Percentiles rank a stretch among this genome's conserved stretches.
Evolutionary conservation across 257 asterid species (phyloP).

Genomic region (Przewalskia tangutica): DNA sequence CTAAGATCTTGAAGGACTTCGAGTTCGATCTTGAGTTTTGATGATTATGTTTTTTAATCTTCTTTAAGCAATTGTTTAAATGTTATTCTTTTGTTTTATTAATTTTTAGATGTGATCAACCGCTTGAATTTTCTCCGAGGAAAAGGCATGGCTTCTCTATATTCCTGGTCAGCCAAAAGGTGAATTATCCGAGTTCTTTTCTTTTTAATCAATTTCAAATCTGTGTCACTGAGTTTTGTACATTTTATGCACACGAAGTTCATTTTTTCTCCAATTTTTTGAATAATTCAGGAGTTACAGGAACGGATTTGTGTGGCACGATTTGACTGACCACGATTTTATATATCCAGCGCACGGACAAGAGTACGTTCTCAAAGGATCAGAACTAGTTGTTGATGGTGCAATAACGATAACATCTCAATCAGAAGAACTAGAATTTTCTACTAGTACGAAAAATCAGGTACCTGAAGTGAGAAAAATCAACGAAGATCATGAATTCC

Average conservation of each 20-base stretch:
- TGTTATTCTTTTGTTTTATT: not conserved
- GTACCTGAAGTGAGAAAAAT: conserved; percentile 7
- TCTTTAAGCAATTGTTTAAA: not conserved
- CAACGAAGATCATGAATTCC: conserved; percentile 3
- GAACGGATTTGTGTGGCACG: conserved; percentile 90
- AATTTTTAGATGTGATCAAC: conserved; percentile 44
- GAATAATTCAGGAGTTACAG: conserved; percentile 52
- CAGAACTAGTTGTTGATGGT: conserved; percentile 35
- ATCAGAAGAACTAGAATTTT: not conserved
- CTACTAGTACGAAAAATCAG: not conserved
- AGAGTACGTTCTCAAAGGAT: conserved; percentile 88
- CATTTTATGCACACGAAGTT: not conserved
- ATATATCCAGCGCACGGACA: conserved; percentile 73
- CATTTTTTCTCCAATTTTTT: not conserved
- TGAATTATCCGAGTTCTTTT: not conserved
- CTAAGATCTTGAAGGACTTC: not conserved
- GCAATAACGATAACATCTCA: conserved; percentile 21
- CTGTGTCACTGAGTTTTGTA: too few relatives aligned
- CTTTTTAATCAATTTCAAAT: not conserved
- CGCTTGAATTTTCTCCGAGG: conserved; percentile 81
- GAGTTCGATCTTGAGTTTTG: not conserved
- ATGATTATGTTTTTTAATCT: not conserved
- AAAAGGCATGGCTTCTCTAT: conserved; percentile 61
- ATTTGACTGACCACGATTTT: conserved; percentile 69
- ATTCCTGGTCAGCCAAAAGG: conserved; percentile 93